These are phyloP conservation scores for Solanum tacnaense DNA, from an alignment of 257 asterid genomes.

Conservation along the genomic window DNA sequence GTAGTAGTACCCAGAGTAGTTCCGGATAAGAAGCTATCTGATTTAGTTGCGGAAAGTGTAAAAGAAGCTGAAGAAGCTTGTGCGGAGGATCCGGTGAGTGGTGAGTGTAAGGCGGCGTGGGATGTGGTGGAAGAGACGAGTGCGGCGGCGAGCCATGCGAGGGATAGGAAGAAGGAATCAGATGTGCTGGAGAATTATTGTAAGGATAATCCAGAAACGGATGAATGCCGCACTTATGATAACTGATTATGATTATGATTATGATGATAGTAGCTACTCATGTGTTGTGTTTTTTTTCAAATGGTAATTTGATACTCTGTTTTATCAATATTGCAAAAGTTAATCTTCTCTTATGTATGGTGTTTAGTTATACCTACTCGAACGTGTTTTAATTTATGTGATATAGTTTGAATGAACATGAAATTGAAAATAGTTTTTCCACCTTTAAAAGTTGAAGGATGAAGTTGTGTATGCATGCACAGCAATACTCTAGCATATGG, in stretches of 20 bases:
- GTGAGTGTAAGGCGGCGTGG: constrained; percentile 98
- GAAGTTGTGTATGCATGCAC: too few relatives aligned
- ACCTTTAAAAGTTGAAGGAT: too few relatives aligned
- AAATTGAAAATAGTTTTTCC: too few relatives aligned
- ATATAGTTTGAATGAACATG: background rate
- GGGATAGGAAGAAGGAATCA: constrained; percentile 57
- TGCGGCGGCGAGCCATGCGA: constrained; percentile 85
- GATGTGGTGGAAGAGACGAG: constrained; percentile 99
- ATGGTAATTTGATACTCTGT: background rate
- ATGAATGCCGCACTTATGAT: constrained; percentile 92
- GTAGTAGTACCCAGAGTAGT: constrained; percentile 14
- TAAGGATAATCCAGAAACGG: constrained; percentile 90
- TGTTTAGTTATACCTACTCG: background rate
- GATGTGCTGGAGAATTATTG: constrained; percentile 76
- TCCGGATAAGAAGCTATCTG: constrained; percentile 51
- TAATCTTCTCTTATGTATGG: background rate
- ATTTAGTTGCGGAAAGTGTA: constrained; percentile 77
- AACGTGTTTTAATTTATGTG: background rate
- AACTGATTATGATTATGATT: constrained; percentile 9
- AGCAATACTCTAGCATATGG: too few relatives aligned
- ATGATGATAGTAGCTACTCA: background rate
- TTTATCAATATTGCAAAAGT: background rate
- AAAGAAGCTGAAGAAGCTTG: constrained; percentile 68
- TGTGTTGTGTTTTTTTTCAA: background rate
- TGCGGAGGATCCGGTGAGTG: constrained; percentile 49